These are phyloP conservation scores for Rhododendron ferrugineum DNA, from an alignment of 148 eudicot genomes.

Conservation along the genomic window DNA sequence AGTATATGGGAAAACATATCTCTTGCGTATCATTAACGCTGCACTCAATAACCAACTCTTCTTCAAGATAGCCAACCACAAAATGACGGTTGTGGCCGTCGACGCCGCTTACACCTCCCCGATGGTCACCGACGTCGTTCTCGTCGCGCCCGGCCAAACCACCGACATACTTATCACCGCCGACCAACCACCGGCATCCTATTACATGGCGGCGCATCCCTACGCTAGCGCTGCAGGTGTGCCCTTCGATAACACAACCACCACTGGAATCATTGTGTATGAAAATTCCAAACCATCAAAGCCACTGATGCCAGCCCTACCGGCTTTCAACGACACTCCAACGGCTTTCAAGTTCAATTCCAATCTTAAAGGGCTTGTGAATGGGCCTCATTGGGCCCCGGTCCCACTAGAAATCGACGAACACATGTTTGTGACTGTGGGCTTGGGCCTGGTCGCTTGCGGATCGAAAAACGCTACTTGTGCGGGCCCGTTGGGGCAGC, in stretches of 20 bases:
- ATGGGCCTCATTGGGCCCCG: slow-evolving; percentile 46
- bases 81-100: slow-evolving; percentile 54
- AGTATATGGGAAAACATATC: slow-evolving; percentile 52
- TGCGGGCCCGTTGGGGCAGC: slow-evolving; percentile 34
- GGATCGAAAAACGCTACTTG: slow-evolving; percentile 36
- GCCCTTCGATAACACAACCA: slow-evolving; percentile 39
- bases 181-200: slow-evolving; percentile 30
- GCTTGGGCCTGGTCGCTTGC: slow-evolving; percentile 49
- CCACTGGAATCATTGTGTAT: slow-evolving; percentile 51
- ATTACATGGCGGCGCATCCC: slow-evolving; percentile 62
- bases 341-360: slow-evolving; percentile 48
- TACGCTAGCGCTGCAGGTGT: slow-evolving; percentile 38
- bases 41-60: slow-evolving; percentile 64
- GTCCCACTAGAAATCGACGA: slow-evolving; percentile 37
- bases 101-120: slow-evolving; percentile 64
- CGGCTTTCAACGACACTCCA: slow-evolving; percentile 52
- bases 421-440: slow-evolving; percentile 53
- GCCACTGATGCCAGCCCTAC: slow-evolving; percentile 44
- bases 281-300: slow-evolving; percentile 5
- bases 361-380: slow-evolving; percentile 40
- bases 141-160: slow-evolving; percentile 65
- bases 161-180: slow-evolving; percentile 57
- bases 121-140: slow-evolving; percentile 39
- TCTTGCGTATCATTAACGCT: slow-evolving; percentile 72
- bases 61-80: slow-evolving; percentile 64